Conservation (phyloP, 1,284 basidiomycete genomes). For the Boletellus deceptivus region DNA sequence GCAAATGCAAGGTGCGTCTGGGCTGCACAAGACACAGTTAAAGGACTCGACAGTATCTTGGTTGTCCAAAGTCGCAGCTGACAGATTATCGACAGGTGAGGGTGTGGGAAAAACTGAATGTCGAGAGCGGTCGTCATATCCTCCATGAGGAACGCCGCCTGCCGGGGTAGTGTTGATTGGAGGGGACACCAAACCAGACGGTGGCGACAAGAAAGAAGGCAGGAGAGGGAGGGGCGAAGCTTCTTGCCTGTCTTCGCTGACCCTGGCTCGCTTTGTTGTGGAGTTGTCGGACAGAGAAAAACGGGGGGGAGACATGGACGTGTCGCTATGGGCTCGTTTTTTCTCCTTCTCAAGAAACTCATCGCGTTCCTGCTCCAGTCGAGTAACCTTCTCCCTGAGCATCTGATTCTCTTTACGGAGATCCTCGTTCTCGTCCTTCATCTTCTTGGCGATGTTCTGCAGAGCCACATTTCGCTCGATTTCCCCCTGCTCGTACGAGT, state of each 20-base stretch:
- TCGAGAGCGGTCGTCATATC: conserved; percentile 11
- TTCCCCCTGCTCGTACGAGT: conserved; percentile 87
- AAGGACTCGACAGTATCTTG: conserved; percentile 31
- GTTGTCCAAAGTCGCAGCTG: no score
- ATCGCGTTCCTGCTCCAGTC: conserved; percentile 47
- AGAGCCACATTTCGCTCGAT: conserved; percentile 86
- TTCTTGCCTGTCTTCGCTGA: conserved; percentile 35
- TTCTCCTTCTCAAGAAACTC: conserved; percentile 39
- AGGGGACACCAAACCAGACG: conserved; percentile 18
- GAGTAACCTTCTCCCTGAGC: conserved; percentile 60
- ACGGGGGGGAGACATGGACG: conserved; percentile 32
- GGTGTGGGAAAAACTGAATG: conserved; percentile 22
- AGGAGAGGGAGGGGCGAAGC: conserved; percentile 29
- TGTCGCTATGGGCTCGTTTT: conserved; percentile 58
- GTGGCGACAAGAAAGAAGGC: conserved; percentile 21
- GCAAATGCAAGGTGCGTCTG: conserved; percentile 71
- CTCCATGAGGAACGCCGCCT: conserved; percentile 7
- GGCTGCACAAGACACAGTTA: conserved; percentile 69
- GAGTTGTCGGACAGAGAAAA: conserved; percentile 19
- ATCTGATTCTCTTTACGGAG: conserved; percentile 63
- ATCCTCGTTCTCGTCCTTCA: conserved; percentile 84
- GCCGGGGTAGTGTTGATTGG: conserved; percentile 8
- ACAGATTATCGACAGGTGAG: conserved; percentile 29
- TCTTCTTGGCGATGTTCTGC: conserved; percentile 80
- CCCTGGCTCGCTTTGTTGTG: conserved; percentile 43